A percentile compares a stretch with the other conserved stretches of the same genome.
These are phyloP conservation scores for Zanthoxylum bungeanum DNA, from an alignment of 345 rosid genomes.

Conservation along the genomic window DNA sequence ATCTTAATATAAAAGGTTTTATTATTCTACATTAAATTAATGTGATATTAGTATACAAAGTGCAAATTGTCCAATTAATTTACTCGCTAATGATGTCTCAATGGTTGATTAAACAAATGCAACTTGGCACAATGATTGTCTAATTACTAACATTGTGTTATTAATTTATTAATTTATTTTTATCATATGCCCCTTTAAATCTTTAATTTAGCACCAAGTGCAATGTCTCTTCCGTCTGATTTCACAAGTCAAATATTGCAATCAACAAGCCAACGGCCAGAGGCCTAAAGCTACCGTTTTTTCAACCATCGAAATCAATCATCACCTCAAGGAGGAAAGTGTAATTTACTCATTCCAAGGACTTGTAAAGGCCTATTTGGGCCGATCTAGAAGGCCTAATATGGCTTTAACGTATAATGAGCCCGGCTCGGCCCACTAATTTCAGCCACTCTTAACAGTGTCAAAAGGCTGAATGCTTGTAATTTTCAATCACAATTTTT, in stretches of 20 bases:
- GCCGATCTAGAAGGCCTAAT: too few species aligned
- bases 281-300: too few species aligned
- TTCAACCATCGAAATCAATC: too few species aligned
- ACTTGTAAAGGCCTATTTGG: too few species aligned
- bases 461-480: neutral
- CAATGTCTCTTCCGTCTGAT: neutral
- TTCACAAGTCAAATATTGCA: neutral
- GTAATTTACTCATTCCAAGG: too few species aligned
- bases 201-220: neutral
- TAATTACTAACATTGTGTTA: neutral
- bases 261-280: too few species aligned
- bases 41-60: neutral
- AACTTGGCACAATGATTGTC: neutral
- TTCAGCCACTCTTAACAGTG: neutral
- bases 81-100: neutral
- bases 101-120: neutral
- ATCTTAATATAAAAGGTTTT: too few species aligned
- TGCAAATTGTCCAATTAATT: neutral
- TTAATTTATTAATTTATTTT: neutral
- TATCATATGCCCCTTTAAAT: neutral
- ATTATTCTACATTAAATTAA: too few species aligned
- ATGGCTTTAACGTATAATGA: rapidly evolving
- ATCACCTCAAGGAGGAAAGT: too few species aligned
- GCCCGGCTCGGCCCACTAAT: neutral
- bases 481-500: too few species aligned